Percentiles rank a stretch among this genome's conserved stretches.
These are phyloP conservation scores for Aspergillus unguis DNA, from an alignment of 2,329 filamentous ascomycete genomes.

Conservation along the genomic window DNA sequence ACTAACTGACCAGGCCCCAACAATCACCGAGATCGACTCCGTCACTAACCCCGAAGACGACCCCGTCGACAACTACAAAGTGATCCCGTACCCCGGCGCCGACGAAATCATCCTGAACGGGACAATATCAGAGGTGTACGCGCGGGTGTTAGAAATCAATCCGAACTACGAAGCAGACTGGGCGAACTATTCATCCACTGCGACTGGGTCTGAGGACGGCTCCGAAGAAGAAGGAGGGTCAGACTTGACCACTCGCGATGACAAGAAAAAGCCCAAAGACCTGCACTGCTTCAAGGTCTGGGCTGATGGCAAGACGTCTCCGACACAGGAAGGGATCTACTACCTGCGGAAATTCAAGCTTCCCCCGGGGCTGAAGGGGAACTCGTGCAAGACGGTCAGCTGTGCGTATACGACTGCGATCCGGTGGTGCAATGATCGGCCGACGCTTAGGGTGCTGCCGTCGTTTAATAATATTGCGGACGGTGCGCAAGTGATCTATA, in stretches of 20 bases:
- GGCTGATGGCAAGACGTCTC: background rate
- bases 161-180: slow-evolving; percentile 3
- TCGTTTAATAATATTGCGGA: slow-evolving; percentile 2
- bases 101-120: background rate
- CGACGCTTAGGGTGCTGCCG: background rate
- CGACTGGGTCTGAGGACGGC: background rate
- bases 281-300: background rate
- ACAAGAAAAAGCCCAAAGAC: background rate
- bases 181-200: background rate
- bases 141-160: background rate
- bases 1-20: too few species aligned
- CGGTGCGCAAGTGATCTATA: background rate
- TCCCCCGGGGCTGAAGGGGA: background rate
- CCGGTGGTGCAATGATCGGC: background rate
- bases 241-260: too few species aligned
- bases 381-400: background rate
- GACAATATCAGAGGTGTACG: background rate
- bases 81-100: background rate
- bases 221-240: background rate
- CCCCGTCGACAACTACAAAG: background rate
- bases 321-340: background rate
- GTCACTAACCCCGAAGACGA: too few species aligned
- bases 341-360: background rate
- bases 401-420: background rate
- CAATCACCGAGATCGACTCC: too few species aligned